Conservation (phyloP, 2,329 filamentous ascomycete species). For the Cordyceps cateniannulata region DNA sequence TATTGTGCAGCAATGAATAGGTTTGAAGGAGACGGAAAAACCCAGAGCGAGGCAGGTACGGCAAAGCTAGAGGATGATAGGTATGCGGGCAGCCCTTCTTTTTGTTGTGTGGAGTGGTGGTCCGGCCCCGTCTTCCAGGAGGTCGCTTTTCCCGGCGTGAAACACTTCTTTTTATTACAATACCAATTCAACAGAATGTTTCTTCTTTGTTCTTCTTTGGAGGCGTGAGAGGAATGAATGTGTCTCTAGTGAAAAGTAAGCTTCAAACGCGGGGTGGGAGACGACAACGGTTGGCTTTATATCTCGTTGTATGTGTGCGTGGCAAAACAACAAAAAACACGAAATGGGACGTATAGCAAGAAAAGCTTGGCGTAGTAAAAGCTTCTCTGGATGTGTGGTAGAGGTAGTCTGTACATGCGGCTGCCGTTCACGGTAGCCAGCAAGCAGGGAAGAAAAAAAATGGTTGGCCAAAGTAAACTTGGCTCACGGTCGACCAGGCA, state of each 20-base stretch:
- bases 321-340: background rate
- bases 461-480: conserved; percentile 5
- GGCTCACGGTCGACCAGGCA: background rate
- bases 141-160: background rate
- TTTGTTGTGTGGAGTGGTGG: background rate
- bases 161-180: conserved; percentile 1
- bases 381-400: background rate
- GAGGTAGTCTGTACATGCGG: background rate
- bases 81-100: background rate
- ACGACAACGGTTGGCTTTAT: background rate
- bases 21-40: background rate
- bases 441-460: background rate
- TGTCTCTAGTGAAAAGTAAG: background rate
- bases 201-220: background rate
- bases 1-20: background rate
- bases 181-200: conserved; percentile 4
- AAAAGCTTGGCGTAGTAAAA: background rate
- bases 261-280: background rate
- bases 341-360: background rate
- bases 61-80: background rate
- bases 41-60: background rate
- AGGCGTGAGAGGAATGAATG: background rate
- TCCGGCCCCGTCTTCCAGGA: background rate
- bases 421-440: background rate
- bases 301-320: background rate